Conservation (phyloP, 768 basidiomycete species). For the Gloeophyllum trabeum region DNA sequence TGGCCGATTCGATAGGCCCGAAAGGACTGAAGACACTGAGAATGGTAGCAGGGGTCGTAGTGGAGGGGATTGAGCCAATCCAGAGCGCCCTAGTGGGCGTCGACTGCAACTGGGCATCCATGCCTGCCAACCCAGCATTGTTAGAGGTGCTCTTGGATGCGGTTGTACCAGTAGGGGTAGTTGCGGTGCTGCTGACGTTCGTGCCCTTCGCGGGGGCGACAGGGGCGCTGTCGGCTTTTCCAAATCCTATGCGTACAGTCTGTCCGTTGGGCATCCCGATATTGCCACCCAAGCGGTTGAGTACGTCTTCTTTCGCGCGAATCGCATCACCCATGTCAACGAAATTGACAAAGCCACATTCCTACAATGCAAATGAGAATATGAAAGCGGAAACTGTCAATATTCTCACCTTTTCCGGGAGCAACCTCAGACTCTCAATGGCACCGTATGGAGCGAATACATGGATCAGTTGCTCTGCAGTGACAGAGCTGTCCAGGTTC, state of each 20-base stretch:
- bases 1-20: constrained; percentile 93
- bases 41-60: constrained; percentile 90
- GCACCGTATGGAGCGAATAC: constrained; percentile 96
- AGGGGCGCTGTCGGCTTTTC: constrained; percentile 94
- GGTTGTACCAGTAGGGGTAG: constrained; percentile 47
- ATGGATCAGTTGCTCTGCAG: constrained; percentile 88
- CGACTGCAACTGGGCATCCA: constrained; percentile 82
- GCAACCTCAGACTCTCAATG: constrained; percentile 87
- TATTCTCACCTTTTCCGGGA: constrained; percentile 96
- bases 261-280: constrained; percentile 93
- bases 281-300: constrained; percentile 89
- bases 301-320: constrained; percentile 93
- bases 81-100: constrained; percentile 92
- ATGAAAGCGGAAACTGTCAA: constrained; percentile 2
- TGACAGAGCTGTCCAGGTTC: constrained; percentile 90
- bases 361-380: constrained; percentile 35
- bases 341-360: constrained; percentile 99
- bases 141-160: constrained; percentile 31
- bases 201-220: constrained; percentile 78
- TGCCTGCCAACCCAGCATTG: constrained; percentile 47
- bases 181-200: constrained; percentile 46
- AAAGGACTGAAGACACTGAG: constrained; percentile 95
- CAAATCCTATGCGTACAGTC: constrained; percentile 95
- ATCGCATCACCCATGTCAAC: constrained; percentile 94
- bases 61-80: constrained; percentile 95